A percentile compares a stretch with the other conserved stretches of the same genome.
phyloP scores from a whole-genome alignment of 2,329 filamentous ascomycete genomes.

The Aureobasidium sp. region DNA sequence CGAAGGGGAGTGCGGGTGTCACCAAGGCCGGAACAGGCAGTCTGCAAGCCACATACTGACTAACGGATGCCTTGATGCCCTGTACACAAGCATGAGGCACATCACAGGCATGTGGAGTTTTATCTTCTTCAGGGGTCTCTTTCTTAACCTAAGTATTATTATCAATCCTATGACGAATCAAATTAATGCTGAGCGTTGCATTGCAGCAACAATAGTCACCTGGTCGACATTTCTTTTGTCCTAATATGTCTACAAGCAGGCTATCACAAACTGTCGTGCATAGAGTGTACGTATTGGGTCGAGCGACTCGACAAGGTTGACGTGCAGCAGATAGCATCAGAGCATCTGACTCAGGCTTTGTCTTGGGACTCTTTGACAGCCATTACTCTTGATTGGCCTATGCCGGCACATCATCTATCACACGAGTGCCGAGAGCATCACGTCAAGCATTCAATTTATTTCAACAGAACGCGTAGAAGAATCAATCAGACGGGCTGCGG shows the following conservation, averaged over 20 bases:
- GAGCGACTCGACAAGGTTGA: background rate
- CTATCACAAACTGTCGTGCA: slow-evolving; percentile 1
- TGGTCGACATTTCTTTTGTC: background rate
- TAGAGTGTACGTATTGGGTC: background rate
- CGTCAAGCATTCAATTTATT: background rate
- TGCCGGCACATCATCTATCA: background rate
- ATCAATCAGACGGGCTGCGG: background rate
- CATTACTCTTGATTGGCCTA: background rate
- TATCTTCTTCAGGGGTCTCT: background rate
- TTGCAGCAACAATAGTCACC: background rate
- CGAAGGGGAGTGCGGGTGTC: too few species aligned
- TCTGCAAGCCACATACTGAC: too few species aligned
- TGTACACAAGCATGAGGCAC: background rate
- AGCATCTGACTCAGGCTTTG: background rate
- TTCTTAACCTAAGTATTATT: background rate
- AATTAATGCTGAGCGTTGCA: background rate
- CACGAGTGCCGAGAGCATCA: background rate
- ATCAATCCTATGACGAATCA: background rate
- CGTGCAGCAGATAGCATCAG: background rate
- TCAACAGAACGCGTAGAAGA: background rate
- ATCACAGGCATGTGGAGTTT: background rate
- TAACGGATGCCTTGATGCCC: too few species aligned
- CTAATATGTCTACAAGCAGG: background rate
- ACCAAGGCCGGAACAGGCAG: too few species aligned
- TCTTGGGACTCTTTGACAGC: background rate